Evolutionary conservation across 179 eudicot genomes (phyloP).

Genomic region (Silene noctiflora): DNA sequence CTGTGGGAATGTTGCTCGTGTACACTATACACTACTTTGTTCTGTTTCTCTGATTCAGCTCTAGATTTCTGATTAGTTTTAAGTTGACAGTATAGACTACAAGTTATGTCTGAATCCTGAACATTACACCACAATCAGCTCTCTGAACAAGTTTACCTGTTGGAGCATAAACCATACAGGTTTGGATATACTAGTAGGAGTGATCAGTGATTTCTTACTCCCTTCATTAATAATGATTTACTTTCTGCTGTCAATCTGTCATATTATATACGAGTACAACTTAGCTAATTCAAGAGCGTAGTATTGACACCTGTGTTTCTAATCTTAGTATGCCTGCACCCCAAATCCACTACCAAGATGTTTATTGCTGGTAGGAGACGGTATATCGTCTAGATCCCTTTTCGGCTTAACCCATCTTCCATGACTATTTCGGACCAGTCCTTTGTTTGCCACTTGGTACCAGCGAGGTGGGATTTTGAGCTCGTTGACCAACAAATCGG

Average conservation of each 20-base stretch:
- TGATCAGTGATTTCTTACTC: neutral
- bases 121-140: too few relatives aligned
- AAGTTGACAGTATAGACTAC: neutral
- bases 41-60: neutral
- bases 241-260: neutral
- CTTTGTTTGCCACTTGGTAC: slow-evolving; percentile 65
- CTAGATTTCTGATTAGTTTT: neutral
- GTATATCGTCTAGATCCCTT: slow-evolving; percentile 68
- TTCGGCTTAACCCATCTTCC: slow-evolving; percentile 83
- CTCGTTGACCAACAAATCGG: slow-evolving; percentile 69
- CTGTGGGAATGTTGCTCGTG: too few relatives aligned
- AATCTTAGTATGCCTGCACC: neutral
- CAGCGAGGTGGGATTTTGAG: slow-evolving; percentile 61
- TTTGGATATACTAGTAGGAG: too few relatives aligned
- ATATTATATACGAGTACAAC: neutral
- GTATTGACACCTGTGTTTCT: slow-evolving; percentile 11
- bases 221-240: too few relatives aligned
- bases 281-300: neutral
- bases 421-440: slow-evolving; percentile 46
- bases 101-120: too few relatives aligned
- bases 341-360: neutral
- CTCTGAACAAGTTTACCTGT: too few relatives aligned
- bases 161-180: too few relatives aligned
- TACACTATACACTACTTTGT: too few relatives aligned
- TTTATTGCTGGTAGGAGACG: slow-evolving; percentile 37